Percentiles rank a stretch among this genome's conserved stretches.
These are phyloP conservation scores for Aspergillus coremiiformis DNA, from an alignment of 495 filamentous ascomycete species.

Conservation along the genomic window DNA sequence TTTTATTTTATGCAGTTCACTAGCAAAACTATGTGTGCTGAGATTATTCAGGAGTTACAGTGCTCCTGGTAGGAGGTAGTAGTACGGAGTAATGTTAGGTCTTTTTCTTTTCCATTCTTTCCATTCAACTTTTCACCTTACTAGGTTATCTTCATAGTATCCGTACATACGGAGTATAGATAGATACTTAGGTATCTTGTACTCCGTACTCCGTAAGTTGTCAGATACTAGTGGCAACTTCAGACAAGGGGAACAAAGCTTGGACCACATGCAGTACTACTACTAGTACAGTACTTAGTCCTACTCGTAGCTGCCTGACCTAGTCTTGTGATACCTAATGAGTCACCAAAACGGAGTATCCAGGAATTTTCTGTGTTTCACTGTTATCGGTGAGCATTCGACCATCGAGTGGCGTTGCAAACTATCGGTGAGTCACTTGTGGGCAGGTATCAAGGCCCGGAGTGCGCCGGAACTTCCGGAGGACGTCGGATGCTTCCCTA, in stretches of 20 bases:
- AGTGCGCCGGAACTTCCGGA: conserved; percentile 1
- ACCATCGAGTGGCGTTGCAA: neutral
- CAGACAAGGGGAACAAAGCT: too few species aligned
- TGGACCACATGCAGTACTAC: too few species aligned
- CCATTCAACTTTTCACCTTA: too few species aligned
- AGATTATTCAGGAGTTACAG: too few species aligned
- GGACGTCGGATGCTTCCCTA: neutral
- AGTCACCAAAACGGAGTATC: neutral
- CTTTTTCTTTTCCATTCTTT: neutral
- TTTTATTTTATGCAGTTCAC: conserved; percentile 4
- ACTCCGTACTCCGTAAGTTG: too few species aligned
- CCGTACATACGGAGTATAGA: too few species aligned
- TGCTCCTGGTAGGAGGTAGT: too few species aligned
- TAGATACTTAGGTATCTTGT: too few species aligned
- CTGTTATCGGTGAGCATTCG: neutral
- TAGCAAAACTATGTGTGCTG: neutral
- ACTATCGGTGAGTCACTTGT: neutral
- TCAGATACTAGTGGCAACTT: too few species aligned
- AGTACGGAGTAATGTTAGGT: neutral
- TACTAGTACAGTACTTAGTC: too few species aligned
- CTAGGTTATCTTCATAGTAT: too few species aligned
- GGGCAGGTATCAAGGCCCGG: neutral
- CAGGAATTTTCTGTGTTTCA: neutral
- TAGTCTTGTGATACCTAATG: neutral
- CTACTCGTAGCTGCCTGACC: neutral